phyloP scores from a whole-genome alignment of 129 eudicot genomes.

The Kitagawia praeruptora region DNA sequence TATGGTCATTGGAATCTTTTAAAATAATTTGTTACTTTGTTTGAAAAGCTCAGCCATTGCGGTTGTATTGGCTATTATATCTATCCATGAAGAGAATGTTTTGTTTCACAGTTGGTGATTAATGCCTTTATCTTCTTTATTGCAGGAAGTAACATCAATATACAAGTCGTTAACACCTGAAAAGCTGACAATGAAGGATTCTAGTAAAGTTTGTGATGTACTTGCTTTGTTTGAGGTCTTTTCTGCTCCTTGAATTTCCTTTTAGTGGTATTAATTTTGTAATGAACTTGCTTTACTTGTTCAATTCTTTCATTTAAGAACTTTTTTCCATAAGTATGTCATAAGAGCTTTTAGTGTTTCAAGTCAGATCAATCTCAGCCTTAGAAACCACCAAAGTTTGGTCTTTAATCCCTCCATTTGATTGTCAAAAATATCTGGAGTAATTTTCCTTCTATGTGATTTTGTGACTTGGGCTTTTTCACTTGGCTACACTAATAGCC shows the following conservation, averaged over 20 bases:
- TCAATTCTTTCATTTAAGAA: not conserved
- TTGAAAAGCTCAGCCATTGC: not conserved
- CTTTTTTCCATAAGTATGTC: not conserved
- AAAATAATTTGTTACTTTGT: not conserved
- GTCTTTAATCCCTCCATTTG: not conserved
- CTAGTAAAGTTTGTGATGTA: conserved; percentile 37
- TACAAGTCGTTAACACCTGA: conserved; percentile 37
- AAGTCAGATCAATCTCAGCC: not conserved
- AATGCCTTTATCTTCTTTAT: not conserved
- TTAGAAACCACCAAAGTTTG: not conserved
- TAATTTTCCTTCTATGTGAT: not conserved
- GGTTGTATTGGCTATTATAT: not conserved
- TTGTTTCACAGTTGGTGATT: not conserved
- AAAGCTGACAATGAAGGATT: conserved; percentile 17
- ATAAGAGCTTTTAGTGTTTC: not conserved
- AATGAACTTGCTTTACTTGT: not conserved
- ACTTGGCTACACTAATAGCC: not conserved
- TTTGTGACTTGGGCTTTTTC: not conserved
- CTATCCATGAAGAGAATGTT: not conserved
- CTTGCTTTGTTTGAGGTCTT: conserved; percentile 29
- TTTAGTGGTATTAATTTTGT: not conserved
- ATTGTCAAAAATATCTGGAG: not conserved
- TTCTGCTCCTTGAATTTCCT: not conserved
- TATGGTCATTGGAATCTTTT: not conserved
- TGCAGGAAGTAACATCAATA: conserved; percentile 34